Evolutionary conservation across 257 asterid genomes (phyloP), one percentile per base, ranked within the genome.

Genomic region (Nicotiana tomentosiformis): DNA sequence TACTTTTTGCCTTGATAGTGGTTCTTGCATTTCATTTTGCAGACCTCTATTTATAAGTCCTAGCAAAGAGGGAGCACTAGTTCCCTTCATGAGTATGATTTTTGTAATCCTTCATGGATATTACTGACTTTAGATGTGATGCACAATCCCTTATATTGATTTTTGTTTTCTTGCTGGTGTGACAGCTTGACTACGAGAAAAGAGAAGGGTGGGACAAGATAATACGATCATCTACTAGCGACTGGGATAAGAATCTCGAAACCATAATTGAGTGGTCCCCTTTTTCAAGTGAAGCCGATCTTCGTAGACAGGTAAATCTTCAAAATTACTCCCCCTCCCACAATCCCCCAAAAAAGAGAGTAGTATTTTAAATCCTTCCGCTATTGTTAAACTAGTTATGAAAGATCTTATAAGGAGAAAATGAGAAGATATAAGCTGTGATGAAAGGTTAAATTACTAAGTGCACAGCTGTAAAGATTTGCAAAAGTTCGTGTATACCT

Each of bases 201-300:
- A 20, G 95, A 89, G 70, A 81, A 85, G 66, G 51, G 5, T 93
- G 97, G 98, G 84, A 62, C 18, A 83, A 80, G 89, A 87, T 80
- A 81, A 83, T 89, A 85, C 90, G 88, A 72, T 86, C 90, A 12
- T 84, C 93, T 43, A 15, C 70, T 1, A 92, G 86, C 2, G 88
- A 83, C 81, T 89, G 93, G 95, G 84, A 89, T 61, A 88, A 87
- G 65, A 96, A 94, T 87, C 89, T 94, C 62, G 97, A 92, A 65
- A 87, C 98, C 74, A 85, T 96, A 82, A 86, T 93, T 84, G 90
- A 91, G 56, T 96, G 99, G 99, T 96, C 99, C 77, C 98, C 98
- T 20, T 96, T 94, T 85, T 87, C 93, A 81, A 89, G 93, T 81
- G 99, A 93, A 92, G 90, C 84, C 55, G 98, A 94, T 85, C 99